Percentiles rank a stretch among this genome's conserved stretches.
Conservation (phyloP, 306 rosid species). For the Hylodesmum podocarpum region DNA sequence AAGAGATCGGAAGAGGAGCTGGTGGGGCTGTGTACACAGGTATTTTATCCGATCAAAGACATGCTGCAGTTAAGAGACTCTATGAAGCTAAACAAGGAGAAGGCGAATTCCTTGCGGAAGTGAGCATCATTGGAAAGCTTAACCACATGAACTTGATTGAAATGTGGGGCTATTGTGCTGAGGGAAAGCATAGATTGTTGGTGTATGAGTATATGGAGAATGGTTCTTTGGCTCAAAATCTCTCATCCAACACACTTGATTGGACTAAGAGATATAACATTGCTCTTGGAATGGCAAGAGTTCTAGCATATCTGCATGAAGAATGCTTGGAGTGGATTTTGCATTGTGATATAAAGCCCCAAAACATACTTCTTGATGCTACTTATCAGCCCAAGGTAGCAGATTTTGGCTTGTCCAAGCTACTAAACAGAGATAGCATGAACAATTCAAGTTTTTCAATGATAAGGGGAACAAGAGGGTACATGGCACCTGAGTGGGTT, state of each 20-base stretch:
- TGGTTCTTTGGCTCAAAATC: not conserved
- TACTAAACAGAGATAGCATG: not conserved
- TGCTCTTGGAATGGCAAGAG: not conserved
- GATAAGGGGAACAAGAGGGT: constrained; percentile 61
- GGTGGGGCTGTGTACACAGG: not conserved
- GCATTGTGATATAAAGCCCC: constrained; percentile 2
- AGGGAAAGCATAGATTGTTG: not conserved
- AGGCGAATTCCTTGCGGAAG: not conserved
- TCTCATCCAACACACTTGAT: not conserved
- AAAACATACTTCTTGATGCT: constrained; percentile 1
- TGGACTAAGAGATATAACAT: not conserved
- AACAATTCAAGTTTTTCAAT: constrained; percentile 39
- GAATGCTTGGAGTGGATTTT: not conserved
- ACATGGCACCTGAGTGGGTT: constrained; percentile 33
- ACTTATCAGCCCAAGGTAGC: not conserved
- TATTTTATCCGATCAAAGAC: not conserved
- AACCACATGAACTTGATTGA: constrained; percentile 13
- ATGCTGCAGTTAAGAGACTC: not conserved
- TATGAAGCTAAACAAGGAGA: not conserved
- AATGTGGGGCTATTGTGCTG: constrained; percentile 6
- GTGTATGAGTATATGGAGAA: not conserved
- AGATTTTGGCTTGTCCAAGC: not conserved
- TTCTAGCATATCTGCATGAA: not conserved
- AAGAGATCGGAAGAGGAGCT: not conserved
- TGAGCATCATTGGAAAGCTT: not conserved